Base-by-base conservation (phyloP, 1,139 yeast genomes). In the Meyerozyma carpophila region DNA sequence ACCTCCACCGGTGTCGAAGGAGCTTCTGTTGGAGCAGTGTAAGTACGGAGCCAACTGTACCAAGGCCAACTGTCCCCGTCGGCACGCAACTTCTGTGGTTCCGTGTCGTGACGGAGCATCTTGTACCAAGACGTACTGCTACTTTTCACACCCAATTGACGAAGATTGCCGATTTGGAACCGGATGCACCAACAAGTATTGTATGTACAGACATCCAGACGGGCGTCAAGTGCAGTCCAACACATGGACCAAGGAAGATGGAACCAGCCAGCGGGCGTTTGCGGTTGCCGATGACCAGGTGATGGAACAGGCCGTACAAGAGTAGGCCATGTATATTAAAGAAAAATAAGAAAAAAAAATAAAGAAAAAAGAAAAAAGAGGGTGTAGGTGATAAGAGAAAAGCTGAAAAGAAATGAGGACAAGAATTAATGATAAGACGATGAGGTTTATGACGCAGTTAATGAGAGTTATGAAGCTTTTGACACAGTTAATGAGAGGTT, bases 111-210 rank as follows among this genome's bases (percentile, higher is more conserved):
- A 82, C 39, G 96, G 96, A 31, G 76, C 79, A 16, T 73, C 73
- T 41, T 89, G 97, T 67, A 75, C 79, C 26, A 81, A 95, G 63
- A 70, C 81, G 42, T 94, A 89, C 62, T 89, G 97, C 66, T 73
- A 78, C 41, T 89, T 87, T 62, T 75, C 84, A 20, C 97, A 89
- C 63, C 95, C 95, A 38, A 66, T 86, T 41, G 73, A 75, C 50
- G 91, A 85, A 57, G 82, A 77, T 43, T 89, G 97, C 68, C 84
- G 86, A 54, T 89, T 82, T 64, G 95, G 90, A 13, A 70, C 70
- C 45, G 78, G 79, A 50, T 89, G 97, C 66, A 77, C 75, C 50
- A 87, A 86, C 60, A 71, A 71, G 44, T 68, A 71, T 45, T 89
- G 97, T 70, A 65, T 81, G 56, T 89, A 72, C 65, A 76, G 77